phyloP scores from a whole-genome alignment of 1,284 basidiomycete genomes.

The Ceratobasidium papillatum region DNA sequence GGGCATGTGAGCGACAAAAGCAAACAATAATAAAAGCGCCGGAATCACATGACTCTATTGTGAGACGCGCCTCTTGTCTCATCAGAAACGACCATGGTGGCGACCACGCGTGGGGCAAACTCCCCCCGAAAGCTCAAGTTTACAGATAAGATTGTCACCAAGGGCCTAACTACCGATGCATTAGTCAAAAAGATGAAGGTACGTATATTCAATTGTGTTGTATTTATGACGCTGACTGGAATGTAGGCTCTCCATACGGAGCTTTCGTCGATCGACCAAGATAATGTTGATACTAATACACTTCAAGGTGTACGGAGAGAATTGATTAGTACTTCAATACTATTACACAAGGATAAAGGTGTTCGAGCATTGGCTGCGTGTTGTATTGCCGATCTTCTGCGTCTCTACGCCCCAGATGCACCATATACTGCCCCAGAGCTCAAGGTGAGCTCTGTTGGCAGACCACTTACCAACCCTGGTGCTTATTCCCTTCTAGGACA shows the following conservation, averaged over 20 bases:
- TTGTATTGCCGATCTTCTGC: conserved; percentile 92
- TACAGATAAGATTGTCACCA: conserved; percentile 78
- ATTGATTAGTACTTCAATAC: conserved; percentile 79
- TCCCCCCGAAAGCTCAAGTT: conserved; percentile 64
- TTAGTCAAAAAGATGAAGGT: conserved; percentile 84
- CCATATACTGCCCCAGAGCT: conserved; percentile 91
- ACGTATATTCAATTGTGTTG: conserved; percentile 17
- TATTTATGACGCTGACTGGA: not conserved
- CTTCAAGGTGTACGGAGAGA: conserved; percentile 78
- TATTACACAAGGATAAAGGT: conserved; percentile 93
- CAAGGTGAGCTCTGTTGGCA: conserved; percentile 52
- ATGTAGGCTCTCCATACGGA: conserved; percentile 73
- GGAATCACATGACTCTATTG: conserved; percentile 36
- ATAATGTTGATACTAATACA: conserved; percentile 77
- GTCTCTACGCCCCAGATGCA: conserved; percentile 95
- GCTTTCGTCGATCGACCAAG: conserved; percentile 88
- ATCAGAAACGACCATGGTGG: conserved; percentile 37
- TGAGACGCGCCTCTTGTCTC: conserved; percentile 38
- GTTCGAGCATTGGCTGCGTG: conserved; percentile 95
- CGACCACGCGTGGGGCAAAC: conserved; percentile 34
- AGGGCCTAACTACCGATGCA: conserved; percentile 74
- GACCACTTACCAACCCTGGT: not conserved
- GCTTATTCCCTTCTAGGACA: conserved; percentile 65
- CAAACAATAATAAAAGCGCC: not conserved
- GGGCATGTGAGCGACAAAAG: conserved; percentile 9